Evolutionary conservation across 1,139 yeast genomes (phyloP), one percentile per base, ranked within the genome.

Genomic region (Magnusiomyces paraingens): DNA sequence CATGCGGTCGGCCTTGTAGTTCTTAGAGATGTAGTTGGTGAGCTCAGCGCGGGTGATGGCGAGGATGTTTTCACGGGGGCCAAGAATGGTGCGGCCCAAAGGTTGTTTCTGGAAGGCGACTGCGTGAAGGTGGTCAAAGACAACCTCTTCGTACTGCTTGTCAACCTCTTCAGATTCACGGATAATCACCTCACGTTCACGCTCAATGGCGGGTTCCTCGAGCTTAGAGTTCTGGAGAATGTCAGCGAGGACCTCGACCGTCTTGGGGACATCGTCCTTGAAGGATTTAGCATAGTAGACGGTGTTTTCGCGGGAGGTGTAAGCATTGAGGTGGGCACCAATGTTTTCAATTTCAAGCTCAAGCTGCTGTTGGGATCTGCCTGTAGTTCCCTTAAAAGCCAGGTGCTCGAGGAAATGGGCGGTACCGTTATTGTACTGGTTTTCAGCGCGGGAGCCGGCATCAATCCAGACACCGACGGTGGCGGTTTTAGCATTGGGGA

Each of bases 131-230:
- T 94, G 95, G 72, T 93, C 99, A 70, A 94, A 94, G 14, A 94
- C 96, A 48, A 93, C 98, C 70, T 93, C 99, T 69, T 93, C 99
- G 67, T 88, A 87, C 94, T 89, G 90, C 73, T 91, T 93, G 70
- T 91, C 98, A 56, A 93, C 98, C 72, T 93, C 99, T 70, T 94
- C 99, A 63, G 94, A 83, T 72, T 93, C 99, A 68, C 97, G 86
- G 59, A 93, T 82, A 60, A 93, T 93, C 42, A 93, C 99, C 61
- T 93, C 95, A 62, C 98, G 82, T 73, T 93, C 99, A 64, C 93
- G 86, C 70, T 93, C 97, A 57, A 93, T 86, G 40, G 99, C 97
- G 55, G 77, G 69, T 53, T 81, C 82, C 55, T 89, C 96, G 58
- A 93, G 78, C 64, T 81, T 85, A 6, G 96, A 89, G 69, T 83